Evolutionary conservation across 2,329 filamentous ascomycete species (phyloP).

Genomic region (Claviceps pazoutovae): DNA sequence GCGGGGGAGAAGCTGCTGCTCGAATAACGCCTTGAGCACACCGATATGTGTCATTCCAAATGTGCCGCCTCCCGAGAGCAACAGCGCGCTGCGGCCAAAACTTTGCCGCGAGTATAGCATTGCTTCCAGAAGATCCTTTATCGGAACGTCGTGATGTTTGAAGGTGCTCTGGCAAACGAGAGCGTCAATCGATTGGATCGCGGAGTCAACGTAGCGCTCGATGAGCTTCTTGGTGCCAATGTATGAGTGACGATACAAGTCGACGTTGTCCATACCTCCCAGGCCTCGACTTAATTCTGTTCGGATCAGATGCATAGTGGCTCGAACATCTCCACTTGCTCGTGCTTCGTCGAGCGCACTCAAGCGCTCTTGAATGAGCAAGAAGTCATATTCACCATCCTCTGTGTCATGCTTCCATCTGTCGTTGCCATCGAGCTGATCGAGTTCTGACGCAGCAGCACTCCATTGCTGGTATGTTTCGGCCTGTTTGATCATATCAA

Average conservation of each 20-base stretch:
- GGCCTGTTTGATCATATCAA: conserved; percentile 33
- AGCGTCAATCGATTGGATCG: conserved; percentile 57
- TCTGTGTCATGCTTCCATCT: conserved; percentile 58
- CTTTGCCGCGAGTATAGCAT: conserved; percentile 61
- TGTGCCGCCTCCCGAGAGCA: conserved; percentile 75
- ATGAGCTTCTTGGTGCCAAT: conserved; percentile 78
- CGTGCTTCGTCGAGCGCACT: conserved; percentile 62
- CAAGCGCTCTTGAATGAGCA: conserved; percentile 55
- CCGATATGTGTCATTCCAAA: conserved; percentile 90
- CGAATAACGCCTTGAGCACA: conserved; percentile 68
- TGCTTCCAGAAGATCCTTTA: conserved; percentile 48
- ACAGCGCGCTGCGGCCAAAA: conserved; percentile 70
- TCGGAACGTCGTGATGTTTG: conserved; percentile 38
- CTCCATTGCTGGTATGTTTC: conserved; percentile 60
- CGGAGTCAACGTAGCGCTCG: conserved; percentile 73
- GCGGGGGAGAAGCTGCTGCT: conserved; percentile 61
- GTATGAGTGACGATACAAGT: conserved; percentile 72
- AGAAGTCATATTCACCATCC: conserved; percentile 55
- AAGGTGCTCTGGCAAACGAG: conserved; percentile 48
- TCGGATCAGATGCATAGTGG: conserved; percentile 69
- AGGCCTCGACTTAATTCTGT: conserved; percentile 69
- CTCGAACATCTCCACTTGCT: conserved; percentile 53
- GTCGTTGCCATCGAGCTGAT: conserved; percentile 66
- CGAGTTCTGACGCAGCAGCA: conserved; percentile 60
- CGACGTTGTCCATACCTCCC: conserved; percentile 72